These are phyloP conservation scores for Solanum sparsipilum DNA, from an alignment of 257 asterid genomes.

Conservation along the genomic window DNA sequence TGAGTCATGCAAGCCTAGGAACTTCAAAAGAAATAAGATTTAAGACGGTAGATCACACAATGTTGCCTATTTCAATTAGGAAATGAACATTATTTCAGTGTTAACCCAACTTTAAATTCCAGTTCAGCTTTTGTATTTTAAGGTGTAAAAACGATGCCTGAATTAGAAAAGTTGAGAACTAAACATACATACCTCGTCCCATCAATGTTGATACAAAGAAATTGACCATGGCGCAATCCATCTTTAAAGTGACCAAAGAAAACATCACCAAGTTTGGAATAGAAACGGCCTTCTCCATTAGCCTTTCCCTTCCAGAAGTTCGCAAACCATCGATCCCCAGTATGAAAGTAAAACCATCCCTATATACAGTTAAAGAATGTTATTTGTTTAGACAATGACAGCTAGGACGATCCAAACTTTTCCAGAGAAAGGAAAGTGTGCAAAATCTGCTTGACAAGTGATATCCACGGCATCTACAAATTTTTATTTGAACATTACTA, in stretches of 20 bases:
- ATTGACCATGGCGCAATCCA: constrained; percentile 92
- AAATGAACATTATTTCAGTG: background rate
- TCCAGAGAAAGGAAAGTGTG: background rate
- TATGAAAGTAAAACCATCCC: constrained; percentile 94
- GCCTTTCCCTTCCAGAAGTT: constrained; percentile 97
- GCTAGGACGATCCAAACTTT: background rate
- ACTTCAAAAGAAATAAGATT: background rate
- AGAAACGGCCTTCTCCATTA: constrained; percentile 92
- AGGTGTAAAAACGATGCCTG: background rate
- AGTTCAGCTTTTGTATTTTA: background rate
- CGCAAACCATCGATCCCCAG: constrained; percentile 92
- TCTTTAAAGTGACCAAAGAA: constrained; percentile 91
- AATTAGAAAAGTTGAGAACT: background rate
- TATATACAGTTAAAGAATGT: constrained; percentile 10
- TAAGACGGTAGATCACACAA: background rate
- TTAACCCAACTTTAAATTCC: background rate
- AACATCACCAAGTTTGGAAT: constrained; percentile 72
- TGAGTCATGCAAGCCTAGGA: background rate
- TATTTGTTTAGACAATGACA: background rate
- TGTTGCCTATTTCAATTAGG: background rate
- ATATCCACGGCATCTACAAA: background rate
- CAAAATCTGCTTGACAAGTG: background rate
- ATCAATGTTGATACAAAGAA: constrained; percentile 68
- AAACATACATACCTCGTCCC: constrained; percentile 58
- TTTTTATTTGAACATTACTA: background rate